Base-by-base conservation (phyloP, 1,284 basidiomycete genomes). In the Fistulinella cinereoalba region DNA sequence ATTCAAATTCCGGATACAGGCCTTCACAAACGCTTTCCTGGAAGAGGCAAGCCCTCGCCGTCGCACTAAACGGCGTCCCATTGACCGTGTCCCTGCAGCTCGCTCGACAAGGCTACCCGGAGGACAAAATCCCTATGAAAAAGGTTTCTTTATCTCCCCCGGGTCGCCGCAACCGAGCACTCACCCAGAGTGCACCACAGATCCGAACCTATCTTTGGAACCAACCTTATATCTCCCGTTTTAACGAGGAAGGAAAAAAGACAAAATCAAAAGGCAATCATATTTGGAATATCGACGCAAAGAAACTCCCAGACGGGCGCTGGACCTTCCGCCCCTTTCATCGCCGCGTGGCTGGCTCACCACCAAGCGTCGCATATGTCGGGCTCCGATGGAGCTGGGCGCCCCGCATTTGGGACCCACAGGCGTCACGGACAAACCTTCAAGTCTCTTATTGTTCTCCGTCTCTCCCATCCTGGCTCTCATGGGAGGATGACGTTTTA, bases 181-280 rank as follows among this genome's bases (percentile, higher is more conserved):
- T 45, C 41, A 56, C 43, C 54, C 53, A 53, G 53, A 50, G 54
- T 57, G 56, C 53, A 69, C 58, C 73, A 52, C 12, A 95, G 88
- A 86, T 98, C 69, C 92, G 96, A 57, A 91, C 93, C 62, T 99
- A 97, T 72, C 81, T 99, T 39, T 99, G 97, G 97, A 88, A 75
- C 56, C 85, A 89, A 56, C 87, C 88, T 21, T 88, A 89, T 62
- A 99, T 99, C 62, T 88, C 95, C 37, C 88, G 97, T 23, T 99
- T 96, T 78, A 99, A 99, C 67, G 94, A 98, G 62, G 97, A 99
- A 67, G 97, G 94, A 28, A 97, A 97, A 70, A 99, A 99, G 72
- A 92, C 95, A 27, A 99, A 99, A 72, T 96, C 93, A 44, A 98
- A 98, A 74, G 97, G 97, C 43, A 99, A 99, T 69, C 96, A 99